Percentiles rank a stretch among this genome's conserved stretches.
Conservation (phyloP, 1,284 basidiomycete species). For the Rhodotorula sp. region DNA sequence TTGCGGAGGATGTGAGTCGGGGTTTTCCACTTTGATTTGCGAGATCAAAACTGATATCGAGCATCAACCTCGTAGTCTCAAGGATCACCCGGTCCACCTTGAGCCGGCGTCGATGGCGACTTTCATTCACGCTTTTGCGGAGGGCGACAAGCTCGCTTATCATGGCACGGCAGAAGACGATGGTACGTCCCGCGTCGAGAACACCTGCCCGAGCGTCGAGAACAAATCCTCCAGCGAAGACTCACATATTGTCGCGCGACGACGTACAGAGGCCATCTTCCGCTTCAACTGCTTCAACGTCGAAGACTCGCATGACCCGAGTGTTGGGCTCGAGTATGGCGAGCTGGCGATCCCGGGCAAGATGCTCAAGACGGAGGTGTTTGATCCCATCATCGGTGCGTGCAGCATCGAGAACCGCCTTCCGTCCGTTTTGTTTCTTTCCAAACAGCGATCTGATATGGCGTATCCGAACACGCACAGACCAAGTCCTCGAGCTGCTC, state of each 20-base stretch:
- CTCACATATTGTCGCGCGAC: constrained; percentile 48
- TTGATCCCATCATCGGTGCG: constrained; percentile 65
- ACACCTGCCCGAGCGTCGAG: no score
- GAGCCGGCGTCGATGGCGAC: constrained; percentile 72
- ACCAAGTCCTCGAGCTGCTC: constrained; percentile 68
- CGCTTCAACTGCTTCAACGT: constrained; percentile 58
- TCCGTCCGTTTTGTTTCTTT: no score
- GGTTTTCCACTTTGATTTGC: constrained; percentile 51
- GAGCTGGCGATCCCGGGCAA: constrained; percentile 74
- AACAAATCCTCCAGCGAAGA: constrained; percentile 57
- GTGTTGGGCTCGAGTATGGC: constrained; percentile 71
- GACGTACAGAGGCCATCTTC: constrained; percentile 56
- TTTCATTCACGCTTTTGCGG: constrained; percentile 65
- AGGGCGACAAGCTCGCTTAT: constrained; percentile 75
- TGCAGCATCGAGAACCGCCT: neutral
- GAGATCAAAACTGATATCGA: neutral
- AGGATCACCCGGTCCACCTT: constrained; percentile 73
- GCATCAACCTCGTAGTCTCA: constrained; percentile 58
- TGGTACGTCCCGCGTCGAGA: constrained; percentile 53
- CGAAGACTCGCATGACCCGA: constrained; percentile 59
- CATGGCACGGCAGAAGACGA: constrained; percentile 65
- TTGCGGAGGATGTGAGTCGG: constrained; percentile 58
- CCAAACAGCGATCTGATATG: no score
- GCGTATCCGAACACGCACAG: neutral
- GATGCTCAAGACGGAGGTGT: constrained; percentile 69